These are phyloP conservation scores for Colletotrichum somersetense DNA, from an alignment of 2,329 filamentous ascomycete species.

Conservation along the genomic window DNA sequence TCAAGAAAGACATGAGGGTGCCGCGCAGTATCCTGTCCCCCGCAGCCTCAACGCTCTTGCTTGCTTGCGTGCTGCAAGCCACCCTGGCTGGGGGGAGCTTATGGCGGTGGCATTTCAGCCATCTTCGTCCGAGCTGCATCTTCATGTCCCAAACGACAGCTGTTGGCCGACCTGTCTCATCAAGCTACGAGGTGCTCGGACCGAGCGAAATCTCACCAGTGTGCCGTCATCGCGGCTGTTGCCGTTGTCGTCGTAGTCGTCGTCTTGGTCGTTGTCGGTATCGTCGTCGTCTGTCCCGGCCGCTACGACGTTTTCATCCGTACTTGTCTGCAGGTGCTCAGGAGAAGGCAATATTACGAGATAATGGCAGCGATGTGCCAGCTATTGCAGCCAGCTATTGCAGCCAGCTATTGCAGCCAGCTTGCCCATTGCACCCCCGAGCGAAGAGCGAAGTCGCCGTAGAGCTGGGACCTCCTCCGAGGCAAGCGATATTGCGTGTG, in stretches of 20 bases:
- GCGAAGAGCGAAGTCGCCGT: not conserved
- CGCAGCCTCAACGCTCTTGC: slow-evolving; percentile 27
- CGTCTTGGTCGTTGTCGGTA: not conserved
- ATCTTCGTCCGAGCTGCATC: slow-evolving; percentile 31
- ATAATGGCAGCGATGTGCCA: slow-evolving; percentile 32
- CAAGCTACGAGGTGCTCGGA: slow-evolving; percentile 34
- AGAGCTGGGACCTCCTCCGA: slow-evolving; percentile 16
- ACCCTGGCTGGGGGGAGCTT: not conserved
- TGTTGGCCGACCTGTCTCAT: slow-evolving; percentile 33
- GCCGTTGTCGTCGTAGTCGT: not conserved
- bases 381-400: slow-evolving; percentile 22
- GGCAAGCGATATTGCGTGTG: slow-evolving; percentile 42
- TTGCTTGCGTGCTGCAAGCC: slow-evolving; percentile 8
- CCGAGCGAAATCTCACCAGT: slow-evolving; percentile 6
- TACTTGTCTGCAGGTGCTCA: slow-evolving; percentile 22
- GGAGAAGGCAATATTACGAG: slow-evolving; percentile 37
- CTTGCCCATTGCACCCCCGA: slow-evolving; percentile 11
- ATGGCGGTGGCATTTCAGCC: slow-evolving; percentile 6
- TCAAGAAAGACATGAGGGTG: slow-evolving; percentile 3
- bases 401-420: slow-evolving; percentile 24
- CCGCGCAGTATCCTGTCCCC: not conserved
- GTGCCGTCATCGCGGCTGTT: not conserved
- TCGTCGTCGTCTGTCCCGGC: not conserved
- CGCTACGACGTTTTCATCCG: slow-evolving; percentile 15
- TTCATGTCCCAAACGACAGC: slow-evolving; percentile 27